Evolutionary conservation across 2,329 filamentous ascomycete genomes (phyloP).

Genomic region (Ophiostoma sp.): DNA sequence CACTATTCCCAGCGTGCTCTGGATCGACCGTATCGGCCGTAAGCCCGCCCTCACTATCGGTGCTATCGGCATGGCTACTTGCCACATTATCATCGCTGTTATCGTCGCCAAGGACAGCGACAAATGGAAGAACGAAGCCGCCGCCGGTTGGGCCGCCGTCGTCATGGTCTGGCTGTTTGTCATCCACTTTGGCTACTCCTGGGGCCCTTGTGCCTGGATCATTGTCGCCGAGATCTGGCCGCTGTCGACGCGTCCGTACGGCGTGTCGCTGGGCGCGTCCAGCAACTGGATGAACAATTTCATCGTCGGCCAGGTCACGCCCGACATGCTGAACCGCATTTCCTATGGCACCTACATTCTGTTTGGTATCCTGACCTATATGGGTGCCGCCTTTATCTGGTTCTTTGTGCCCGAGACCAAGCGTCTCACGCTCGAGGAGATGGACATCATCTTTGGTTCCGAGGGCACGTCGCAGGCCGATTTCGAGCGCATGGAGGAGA

Average conservation of each 20-base stretch:
- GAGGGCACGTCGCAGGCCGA: slow-evolving; percentile 67
- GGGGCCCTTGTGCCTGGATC: slow-evolving; percentile 75
- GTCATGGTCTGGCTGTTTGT: slow-evolving; percentile 74
- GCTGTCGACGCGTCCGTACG: slow-evolving; percentile 67
- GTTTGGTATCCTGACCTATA: slow-evolving; percentile 64
- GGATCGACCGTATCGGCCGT: slow-evolving; percentile 63
- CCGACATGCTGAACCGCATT: slow-evolving; percentile 64
- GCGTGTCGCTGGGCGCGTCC: slow-evolving; percentile 66
- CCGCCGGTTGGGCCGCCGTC: slow-evolving; percentile 69
- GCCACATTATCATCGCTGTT: slow-evolving; percentile 70
- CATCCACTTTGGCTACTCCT: slow-evolving; percentile 72
- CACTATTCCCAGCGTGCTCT: slow-evolving; percentile 66
- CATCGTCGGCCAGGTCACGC: slow-evolving; percentile 68
- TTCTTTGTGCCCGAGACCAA: slow-evolving; percentile 67
- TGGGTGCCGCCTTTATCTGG: slow-evolving; percentile 63
- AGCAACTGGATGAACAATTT: slow-evolving; percentile 66
- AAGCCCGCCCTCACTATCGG: slow-evolving; percentile 64
- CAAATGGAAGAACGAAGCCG: slow-evolving; percentile 56
- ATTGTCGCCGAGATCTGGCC: slow-evolving; percentile 75
- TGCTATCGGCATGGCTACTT: slow-evolving; percentile 68
- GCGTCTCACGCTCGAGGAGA: slow-evolving; percentile 63
- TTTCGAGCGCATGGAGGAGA: slow-evolving; percentile 69
- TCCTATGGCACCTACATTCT: slow-evolving; percentile 71
- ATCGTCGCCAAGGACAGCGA: slow-evolving; percentile 66
- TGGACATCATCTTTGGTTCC: slow-evolving; percentile 53